A percentile compares a stretch with the other conserved stretches of the same genome.
Conservation (phyloP, 352 stramenopile species). For the Sclerospora graminicola region DNA sequence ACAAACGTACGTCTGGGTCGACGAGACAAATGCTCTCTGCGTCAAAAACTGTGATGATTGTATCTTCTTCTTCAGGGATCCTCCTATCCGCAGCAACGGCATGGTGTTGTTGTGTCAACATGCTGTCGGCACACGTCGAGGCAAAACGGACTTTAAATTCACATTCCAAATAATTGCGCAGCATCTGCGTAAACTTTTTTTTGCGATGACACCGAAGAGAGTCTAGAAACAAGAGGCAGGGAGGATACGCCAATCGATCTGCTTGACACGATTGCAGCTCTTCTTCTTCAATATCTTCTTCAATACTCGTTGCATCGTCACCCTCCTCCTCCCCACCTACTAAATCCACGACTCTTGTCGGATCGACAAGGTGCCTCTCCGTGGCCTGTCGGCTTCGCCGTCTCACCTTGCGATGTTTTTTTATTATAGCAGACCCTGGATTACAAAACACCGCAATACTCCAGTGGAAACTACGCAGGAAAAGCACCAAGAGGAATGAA, state of each 20-base stretch:
- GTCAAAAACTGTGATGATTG: slow-evolving; percentile 35
- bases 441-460: slow-evolving; percentile 83
- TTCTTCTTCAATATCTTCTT: slow-evolving; percentile 30
- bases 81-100: background rate
- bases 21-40: slow-evolving; percentile 45
- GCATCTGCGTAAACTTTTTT: slow-evolving; percentile 67
- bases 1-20: slow-evolving; percentile 65
- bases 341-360: slow-evolving; percentile 24
- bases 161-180: slow-evolving; percentile 84
- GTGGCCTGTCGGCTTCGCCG: background rate
- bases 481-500: background rate
- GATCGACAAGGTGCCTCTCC: background rate
- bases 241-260: slow-evolving; percentile 31
- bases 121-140: slow-evolving; percentile 4
- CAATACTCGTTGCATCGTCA: background rate
- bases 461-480: slow-evolving; percentile 74
- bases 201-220: slow-evolving; percentile 91
- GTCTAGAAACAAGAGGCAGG: slow-evolving; percentile 91
- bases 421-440: slow-evolving; percentile 56
- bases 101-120: background rate
- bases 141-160: slow-evolving; percentile 46
- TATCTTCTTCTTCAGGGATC: slow-evolving; percentile 9
- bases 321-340: slow-evolving; percentile 13
- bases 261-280: slow-evolving; percentile 28
- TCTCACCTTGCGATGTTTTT: slow-evolving; percentile 27